These are phyloP conservation scores for Jamesozyma hellenica DNA, from an alignment of 805 yeast genomes.

Conservation along the genomic window DNA sequence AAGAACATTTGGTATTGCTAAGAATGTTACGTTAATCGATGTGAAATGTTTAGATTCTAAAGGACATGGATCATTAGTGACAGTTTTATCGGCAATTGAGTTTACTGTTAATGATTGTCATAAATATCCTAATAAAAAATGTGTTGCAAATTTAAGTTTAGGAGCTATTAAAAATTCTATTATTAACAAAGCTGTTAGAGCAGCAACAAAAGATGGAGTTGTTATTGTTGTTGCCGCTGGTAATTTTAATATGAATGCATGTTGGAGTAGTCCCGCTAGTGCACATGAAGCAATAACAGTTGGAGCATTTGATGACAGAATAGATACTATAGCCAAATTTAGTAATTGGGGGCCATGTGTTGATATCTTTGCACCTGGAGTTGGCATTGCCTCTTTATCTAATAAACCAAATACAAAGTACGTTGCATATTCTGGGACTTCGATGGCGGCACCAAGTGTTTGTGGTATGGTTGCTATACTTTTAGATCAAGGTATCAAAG, in stretches of 20 bases:
- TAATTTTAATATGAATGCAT: constrained; percentile 67
- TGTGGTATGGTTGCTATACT: constrained; percentile 53
- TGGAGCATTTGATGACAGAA: constrained; percentile 76
- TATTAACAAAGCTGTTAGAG: constrained; percentile 64
- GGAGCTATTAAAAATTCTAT: constrained; percentile 64
- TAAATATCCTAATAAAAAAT: constrained; percentile 26
- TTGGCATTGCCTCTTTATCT: constrained; percentile 48
- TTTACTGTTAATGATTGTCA: constrained; percentile 52
- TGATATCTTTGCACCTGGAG: constrained; percentile 78
- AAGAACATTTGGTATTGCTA: constrained; percentile 71
- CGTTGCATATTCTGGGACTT: constrained; percentile 53
- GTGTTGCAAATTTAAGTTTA: constrained; percentile 71
- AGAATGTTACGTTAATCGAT: constrained; percentile 52
- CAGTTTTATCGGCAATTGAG: constrained; percentile 57
- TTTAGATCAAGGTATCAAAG: constrained; percentile 41
- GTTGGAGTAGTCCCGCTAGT: constrained; percentile 79
- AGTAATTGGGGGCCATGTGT: constrained; percentile 95
- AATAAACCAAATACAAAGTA: constrained; percentile 17
- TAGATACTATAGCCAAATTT: constrained; percentile 62
- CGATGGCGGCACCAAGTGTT: constrained; percentile 74
- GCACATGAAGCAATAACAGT: constrained; percentile 64
- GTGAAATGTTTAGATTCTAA: constrained; percentile 59
- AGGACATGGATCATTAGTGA: constrained; percentile 65
- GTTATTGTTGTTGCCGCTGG: constrained; percentile 81
- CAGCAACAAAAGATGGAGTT: constrained; percentile 64